Base-by-base conservation (phyloP, 78 protist species). In the Isochrysis galbana region DNA sequence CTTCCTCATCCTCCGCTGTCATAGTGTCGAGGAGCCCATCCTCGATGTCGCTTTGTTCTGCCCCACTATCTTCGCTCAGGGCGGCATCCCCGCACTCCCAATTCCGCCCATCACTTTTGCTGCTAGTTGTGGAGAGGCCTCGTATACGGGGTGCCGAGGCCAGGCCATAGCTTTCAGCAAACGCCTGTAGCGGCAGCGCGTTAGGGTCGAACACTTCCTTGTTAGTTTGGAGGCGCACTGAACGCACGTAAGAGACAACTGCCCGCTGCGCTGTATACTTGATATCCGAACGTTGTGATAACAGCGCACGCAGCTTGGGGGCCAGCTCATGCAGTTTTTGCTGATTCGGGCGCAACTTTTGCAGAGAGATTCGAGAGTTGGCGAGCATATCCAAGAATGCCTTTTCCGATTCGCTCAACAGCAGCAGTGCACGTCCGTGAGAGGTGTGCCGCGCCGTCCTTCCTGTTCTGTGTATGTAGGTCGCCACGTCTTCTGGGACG, bases 391-490 rank as follows among this genome's bases (percentile, higher is more conserved):
- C 41, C 4, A 82, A 22, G 70, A 91, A 26, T 39, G 41, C 38
- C 42, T 0, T 45, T 69, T 91, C 93, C 34, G 77, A 51, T 11
- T 21, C 39, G 47, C 3, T 23, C 7, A 89, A 88, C 54, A 94
- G 51, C 82, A 94, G 90, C 87, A 94, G 93, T 36, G 90, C 70
- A 39, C 87, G 83, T 32, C 94, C 95, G 26, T 61, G 29, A 32
- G 94, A 3, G 51, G 89, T 47, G 91, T 78, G 87, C 25, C 99
- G 97, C 0, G 99, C 99, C 1, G 99, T 98, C 14, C 99, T 88
- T 22, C 99, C 99, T 29, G 96, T 98, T 69, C 99, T 95, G 91
- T 99, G 99, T 77, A 99, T 97, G 94, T 99, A 99, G 36, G 98
- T 97, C 38, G 89, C 91, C 5, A 86, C 96, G 88, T 95, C 96